These are phyloP conservation scores for Pneumocystis murina DNA, from an alignment of 1,139 yeast genomes.

Conservation along the genomic window DNA sequence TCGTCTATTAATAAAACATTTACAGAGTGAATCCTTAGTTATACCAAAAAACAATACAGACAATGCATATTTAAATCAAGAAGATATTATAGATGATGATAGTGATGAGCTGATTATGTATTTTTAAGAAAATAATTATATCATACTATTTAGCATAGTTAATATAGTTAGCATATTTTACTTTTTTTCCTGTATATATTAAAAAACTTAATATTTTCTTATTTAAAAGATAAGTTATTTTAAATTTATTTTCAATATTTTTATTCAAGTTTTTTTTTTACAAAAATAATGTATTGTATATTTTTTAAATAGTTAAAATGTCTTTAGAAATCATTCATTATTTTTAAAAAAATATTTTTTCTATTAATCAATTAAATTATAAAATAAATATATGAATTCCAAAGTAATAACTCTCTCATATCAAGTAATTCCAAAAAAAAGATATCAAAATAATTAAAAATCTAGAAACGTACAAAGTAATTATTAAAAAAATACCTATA, in stretches of 20 bases:
- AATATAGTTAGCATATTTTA: neutral
- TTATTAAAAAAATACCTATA: neutral
- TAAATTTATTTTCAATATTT: neutral
- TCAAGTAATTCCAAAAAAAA: neutral
- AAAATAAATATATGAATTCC: neutral
- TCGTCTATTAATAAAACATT: constrained; percentile 9
- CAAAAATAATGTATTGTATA: neutral
- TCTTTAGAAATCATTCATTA: neutral
- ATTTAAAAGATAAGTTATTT: neutral
- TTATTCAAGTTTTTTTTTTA: neutral
- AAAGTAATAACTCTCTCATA: neutral
- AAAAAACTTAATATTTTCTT: neutral
- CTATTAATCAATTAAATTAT: neutral
- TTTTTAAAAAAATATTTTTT: neutral
- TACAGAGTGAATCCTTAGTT: constrained; percentile 7
- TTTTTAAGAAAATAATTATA: neutral
- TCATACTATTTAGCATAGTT: neutral
- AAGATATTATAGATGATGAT: constrained; percentile 1
- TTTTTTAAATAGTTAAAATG: neutral
- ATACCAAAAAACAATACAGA: neutral
- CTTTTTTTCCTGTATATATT: neutral
- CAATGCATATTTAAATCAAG: neutral
- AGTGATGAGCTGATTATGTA: constrained; percentile 3
- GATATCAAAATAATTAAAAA: neutral
- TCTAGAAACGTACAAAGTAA: neutral